Conservation (phyloP, 75 land plant species). For the Cunninghamia lanceolata region DNA sequence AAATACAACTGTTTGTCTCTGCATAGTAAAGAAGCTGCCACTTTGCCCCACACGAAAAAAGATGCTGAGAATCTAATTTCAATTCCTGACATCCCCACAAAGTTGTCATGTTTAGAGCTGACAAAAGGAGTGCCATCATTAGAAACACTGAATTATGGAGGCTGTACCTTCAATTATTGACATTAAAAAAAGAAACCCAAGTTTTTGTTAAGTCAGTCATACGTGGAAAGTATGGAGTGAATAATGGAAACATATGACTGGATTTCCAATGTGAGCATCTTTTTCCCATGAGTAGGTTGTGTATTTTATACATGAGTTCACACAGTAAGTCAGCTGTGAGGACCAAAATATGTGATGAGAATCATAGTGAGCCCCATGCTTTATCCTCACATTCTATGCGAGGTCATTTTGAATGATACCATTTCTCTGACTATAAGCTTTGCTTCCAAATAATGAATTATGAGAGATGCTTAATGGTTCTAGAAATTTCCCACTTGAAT, state of each 20-base stretch:
- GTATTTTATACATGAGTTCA: background rate
- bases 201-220: background rate
- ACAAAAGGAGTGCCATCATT: background rate
- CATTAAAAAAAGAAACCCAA: background rate
- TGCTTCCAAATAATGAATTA: too few species aligned
- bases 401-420: too few species aligned
- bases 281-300: background rate
- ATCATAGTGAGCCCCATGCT: background rate
- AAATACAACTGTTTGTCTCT: background rate
- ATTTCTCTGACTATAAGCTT: background rate
- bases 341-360: too few species aligned
- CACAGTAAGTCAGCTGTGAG: background rate
- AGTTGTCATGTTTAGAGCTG: background rate
- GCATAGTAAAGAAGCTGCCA: background rate
- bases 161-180: background rate
- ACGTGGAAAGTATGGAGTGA: background rate
- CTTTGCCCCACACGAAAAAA: background rate
- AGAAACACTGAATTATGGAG: background rate
- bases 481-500: too few species aligned
- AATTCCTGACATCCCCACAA: background rate
- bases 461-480: too few species aligned
- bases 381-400: too few species aligned
- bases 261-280: background rate
- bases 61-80: background rate
- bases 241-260: background rate